Evolutionary conservation across 108 stramenopile species (phyloP).

Genomic region (Pinguiococcus pyrenoidosus): DNA sequence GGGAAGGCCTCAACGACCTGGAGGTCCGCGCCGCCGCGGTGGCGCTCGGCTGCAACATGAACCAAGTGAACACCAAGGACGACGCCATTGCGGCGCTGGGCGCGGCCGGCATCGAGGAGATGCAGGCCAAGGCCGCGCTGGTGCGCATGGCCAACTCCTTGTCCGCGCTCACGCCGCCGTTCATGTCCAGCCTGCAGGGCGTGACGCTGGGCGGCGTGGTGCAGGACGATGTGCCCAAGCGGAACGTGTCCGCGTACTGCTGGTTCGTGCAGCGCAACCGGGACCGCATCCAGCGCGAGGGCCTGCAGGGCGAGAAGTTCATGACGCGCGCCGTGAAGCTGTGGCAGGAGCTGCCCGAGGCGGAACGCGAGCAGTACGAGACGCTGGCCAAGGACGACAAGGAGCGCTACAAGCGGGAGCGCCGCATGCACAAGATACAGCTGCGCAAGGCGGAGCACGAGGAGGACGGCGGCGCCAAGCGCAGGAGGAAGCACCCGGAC

Average conservation of each 20-base stretch:
- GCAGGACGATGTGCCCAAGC: conserved; percentile 60
- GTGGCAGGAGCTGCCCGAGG: conserved; percentile 57
- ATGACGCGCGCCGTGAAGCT: conserved; percentile 64
- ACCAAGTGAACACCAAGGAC: too few species aligned
- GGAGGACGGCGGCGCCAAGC: conserved; percentile 11
- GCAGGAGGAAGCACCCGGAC: conserved; percentile 47
- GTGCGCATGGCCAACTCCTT: too few species aligned
- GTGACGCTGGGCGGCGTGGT: too few species aligned
- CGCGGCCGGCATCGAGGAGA: too few species aligned
- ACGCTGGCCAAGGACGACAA: conserved; percentile 63
- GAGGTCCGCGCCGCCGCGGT: too few species aligned
- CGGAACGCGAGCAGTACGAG: conserved; percentile 61
- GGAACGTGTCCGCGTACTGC: conserved; percentile 70
- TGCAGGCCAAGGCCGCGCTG: too few species aligned
- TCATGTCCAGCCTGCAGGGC: too few species aligned
- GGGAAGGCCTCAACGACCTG: too few species aligned
- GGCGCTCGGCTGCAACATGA: too few species aligned
- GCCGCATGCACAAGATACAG: conserved; percentile 52
- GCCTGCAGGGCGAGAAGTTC: conserved; percentile 61
- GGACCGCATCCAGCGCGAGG: conserved; percentile 63
- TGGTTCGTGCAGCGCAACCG: conserved; percentile 58
- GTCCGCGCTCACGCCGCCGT: too few species aligned
- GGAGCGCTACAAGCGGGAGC: conserved; percentile 57
- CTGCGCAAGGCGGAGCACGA: conserved; percentile 15
- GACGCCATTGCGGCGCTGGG: too few species aligned